Evolutionary conservation across 1,139 yeast species (phyloP).

Genomic region (Wickerhamomyces sp.): DNA sequence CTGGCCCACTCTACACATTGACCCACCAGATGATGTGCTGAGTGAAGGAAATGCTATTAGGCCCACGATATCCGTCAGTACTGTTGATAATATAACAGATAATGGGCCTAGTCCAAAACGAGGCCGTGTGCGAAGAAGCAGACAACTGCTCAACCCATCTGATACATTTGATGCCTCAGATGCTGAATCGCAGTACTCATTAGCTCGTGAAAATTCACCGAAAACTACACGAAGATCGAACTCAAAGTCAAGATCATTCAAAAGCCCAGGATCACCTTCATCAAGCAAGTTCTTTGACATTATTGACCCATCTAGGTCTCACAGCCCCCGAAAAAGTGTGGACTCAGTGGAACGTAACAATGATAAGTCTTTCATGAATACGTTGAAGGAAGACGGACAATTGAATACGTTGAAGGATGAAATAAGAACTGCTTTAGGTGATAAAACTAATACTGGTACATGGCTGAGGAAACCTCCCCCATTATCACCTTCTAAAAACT

Average conservation of each 20-base stretch:
- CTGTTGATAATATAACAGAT: too few species aligned
- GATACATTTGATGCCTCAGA: not conserved
- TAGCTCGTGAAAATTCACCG: constrained; percentile 1
- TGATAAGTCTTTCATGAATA: not conserved
- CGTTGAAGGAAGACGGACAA: constrained; percentile 6
- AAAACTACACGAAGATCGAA: constrained; percentile 6
- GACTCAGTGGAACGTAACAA: not conserved
- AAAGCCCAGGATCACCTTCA: constrained; percentile 1
- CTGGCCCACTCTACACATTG: too few species aligned
- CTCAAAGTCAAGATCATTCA: constrained; percentile 4
- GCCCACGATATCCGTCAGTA: too few species aligned
- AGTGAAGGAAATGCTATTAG: too few species aligned
- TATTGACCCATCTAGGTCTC: not conserved
- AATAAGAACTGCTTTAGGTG: constrained; percentile 8
- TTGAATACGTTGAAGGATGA: constrained; percentile 6
- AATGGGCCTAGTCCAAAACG: not conserved
- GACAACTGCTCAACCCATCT: not conserved
- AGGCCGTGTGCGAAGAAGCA: not conserved
- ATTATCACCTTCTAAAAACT: constrained; percentile 6
- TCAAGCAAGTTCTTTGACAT: not conserved
- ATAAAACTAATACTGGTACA: constrained; percentile 12
- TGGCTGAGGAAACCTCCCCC: constrained; percentile 7
- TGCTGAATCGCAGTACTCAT: not conserved
- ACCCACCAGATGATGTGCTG: too few species aligned
- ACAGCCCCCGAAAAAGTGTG: not conserved